A percentile compares a stretch with the other conserved stretches of the same genome.
These are phyloP conservation scores for Coemansia sp. DNA, from an alignment of 192 early-diverging fungal genomes.

Conservation along the genomic window DNA sequence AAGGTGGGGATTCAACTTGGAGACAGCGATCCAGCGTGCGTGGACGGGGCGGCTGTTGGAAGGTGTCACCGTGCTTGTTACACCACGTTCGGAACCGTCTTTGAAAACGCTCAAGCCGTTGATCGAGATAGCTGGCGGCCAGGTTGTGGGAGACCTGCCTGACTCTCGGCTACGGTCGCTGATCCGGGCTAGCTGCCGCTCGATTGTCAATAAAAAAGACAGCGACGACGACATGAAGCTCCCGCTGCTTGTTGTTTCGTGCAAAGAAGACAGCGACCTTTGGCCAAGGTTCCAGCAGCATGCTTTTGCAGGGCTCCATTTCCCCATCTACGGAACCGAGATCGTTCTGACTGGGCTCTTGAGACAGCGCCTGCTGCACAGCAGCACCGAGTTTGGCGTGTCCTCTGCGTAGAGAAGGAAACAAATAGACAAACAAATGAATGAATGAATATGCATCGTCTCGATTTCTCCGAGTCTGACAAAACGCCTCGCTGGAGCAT, in stretches of 20 bases:
- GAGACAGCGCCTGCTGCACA: constrained; percentile 31
- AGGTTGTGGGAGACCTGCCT: constrained; percentile 27
- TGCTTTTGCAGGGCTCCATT: not conserved
- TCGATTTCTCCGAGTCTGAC: too few species aligned
- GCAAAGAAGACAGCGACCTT: constrained; percentile 29
- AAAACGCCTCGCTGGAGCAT: too few species aligned
- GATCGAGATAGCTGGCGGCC: constrained; percentile 41
- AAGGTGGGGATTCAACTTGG: constrained; percentile 27
- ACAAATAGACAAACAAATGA: too few species aligned
- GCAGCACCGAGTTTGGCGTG: constrained; percentile 19
- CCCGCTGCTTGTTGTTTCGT: constrained; percentile 46
- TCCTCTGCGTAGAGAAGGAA: not conserved
- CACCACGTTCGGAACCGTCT: constrained; percentile 27
- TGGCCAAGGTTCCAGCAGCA: constrained; percentile 30
- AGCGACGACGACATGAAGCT: constrained; percentile 12
- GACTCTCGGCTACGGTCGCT: constrained; percentile 20
- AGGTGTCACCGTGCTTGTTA: constrained; percentile 43
- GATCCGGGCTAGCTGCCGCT: constrained; percentile 19
- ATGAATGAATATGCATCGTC: too few species aligned
- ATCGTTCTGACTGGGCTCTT: constrained; percentile 35
- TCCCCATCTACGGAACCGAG: constrained; percentile 36
- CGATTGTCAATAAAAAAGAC: constrained; percentile 3
- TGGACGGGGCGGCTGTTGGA: constrained; percentile 27
- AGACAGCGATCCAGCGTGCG: constrained; percentile 29
- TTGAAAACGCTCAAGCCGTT: constrained; percentile 31